These are phyloP conservation scores for Cryptosporidium tyzzeri DNA, from an alignment of 169 alveolate genomes.

Conservation along the genomic window DNA sequence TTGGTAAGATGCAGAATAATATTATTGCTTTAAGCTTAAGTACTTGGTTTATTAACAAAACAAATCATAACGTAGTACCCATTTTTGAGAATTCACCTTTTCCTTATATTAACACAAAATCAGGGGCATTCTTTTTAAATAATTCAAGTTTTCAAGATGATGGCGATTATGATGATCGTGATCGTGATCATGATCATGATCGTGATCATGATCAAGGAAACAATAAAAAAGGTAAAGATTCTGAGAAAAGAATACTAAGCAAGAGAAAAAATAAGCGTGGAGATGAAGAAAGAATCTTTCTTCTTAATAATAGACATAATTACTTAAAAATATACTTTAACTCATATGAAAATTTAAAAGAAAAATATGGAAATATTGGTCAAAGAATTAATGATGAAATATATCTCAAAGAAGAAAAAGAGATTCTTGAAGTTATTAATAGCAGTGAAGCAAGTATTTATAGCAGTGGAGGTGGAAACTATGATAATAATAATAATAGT, in stretches of 20 bases:
- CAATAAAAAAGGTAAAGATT: background rate
- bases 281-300: constrained; percentile 8
- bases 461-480: background rate
- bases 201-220: background rate
- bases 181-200: background rate
- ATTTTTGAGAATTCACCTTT: constrained; percentile 50
- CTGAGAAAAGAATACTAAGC: background rate
- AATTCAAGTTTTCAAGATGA: background rate
- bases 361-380: constrained; percentile 1
- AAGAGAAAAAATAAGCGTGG: background rate
- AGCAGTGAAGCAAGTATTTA: constrained; percentile 1
- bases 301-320: constrained; percentile 49
- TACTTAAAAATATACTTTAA: constrained; percentile 53
- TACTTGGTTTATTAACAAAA: constrained; percentile 64
- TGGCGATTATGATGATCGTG: background rate
- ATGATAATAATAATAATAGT: background rate
- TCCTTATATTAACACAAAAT: constrained; percentile 50
- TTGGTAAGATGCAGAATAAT: constrained; percentile 47
- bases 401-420: constrained; percentile 19
- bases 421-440: constrained; percentile 30
- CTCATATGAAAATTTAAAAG: background rate
- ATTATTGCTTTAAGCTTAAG: constrained; percentile 36
- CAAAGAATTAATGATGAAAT: constrained; percentile 11
- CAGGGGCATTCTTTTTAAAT: background rate
- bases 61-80: constrained; percentile 45